A percentile compares a stretch with the other conserved stretches of the same genome.
Conservation (phyloP, 257 asterid species). For the Verbascum thapsus region DNA sequence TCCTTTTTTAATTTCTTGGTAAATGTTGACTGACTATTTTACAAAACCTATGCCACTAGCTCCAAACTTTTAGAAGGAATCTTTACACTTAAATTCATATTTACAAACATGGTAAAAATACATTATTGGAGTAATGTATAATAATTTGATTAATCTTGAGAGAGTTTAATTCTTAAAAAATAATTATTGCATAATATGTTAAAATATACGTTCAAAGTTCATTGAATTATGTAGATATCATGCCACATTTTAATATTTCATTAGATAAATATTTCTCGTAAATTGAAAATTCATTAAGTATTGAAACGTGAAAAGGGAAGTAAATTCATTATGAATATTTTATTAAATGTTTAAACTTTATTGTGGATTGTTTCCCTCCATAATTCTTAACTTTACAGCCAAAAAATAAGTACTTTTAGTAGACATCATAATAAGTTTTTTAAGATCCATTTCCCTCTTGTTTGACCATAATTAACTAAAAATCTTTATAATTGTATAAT, state of each 20-base stretch:
- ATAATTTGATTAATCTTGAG: too few relatives aligned
- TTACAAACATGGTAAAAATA: neutral
- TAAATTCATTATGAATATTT: neutral
- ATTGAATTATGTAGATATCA: too few relatives aligned
- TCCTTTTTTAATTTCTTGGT: neutral
- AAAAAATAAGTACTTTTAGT: neutral
- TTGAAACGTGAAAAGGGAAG: too few relatives aligned
- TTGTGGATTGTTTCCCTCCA: neutral
- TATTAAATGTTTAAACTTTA: neutral
- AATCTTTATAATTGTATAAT: neutral
- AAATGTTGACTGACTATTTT: neutral
- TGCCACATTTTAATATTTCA: too few relatives aligned
- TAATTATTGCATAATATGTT: too few relatives aligned
- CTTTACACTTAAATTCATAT: neutral
- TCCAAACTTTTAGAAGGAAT: constrained; percentile 3
- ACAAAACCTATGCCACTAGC: neutral
- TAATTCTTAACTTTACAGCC: constrained; percentile 19
- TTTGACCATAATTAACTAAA: constrained; percentile 1
- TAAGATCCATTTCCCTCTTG: neutral
- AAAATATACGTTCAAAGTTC: too few relatives aligned
- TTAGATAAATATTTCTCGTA: too few relatives aligned
- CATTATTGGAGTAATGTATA: neutral
- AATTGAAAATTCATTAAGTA: too few relatives aligned
- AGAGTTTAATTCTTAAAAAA: too few relatives aligned
- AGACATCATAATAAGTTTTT: too few relatives aligned